phyloP scores from a whole-genome alignment of 164 flowering plant species.

The Nelumbo lutea region DNA sequence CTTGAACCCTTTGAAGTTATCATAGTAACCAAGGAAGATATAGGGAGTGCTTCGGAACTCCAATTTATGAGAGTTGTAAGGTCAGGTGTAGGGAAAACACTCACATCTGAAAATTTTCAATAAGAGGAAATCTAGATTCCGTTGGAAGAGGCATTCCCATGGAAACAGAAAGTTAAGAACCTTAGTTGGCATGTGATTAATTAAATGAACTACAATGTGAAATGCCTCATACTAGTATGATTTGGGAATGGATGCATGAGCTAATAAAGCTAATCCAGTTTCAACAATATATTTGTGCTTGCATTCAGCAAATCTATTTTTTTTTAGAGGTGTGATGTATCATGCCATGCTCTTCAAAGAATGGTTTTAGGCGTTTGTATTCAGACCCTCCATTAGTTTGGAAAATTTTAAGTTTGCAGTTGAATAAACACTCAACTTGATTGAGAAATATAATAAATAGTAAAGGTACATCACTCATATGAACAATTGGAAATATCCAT shows the following conservation, averaged over 20 bases:
- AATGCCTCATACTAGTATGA: slow-evolving; percentile 19
- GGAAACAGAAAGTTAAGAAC: too few species aligned
- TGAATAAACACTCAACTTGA: slow-evolving; percentile 3
- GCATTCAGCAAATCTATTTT: slow-evolving; percentile 9
- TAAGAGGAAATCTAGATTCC: too few species aligned
- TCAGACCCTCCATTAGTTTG: slow-evolving; percentile 22
- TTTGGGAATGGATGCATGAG: not conserved
- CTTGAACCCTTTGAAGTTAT: too few species aligned
- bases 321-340: slow-evolving; percentile 10
- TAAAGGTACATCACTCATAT: not conserved
- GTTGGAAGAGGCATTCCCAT: too few species aligned
- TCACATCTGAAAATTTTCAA: too few species aligned
- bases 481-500: too few species aligned
- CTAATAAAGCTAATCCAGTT: slow-evolving; percentile 11
- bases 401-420: not conserved
- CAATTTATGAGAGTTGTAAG: too few species aligned
- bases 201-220: slow-evolving; percentile 9
- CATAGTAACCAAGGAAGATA: too few species aligned
- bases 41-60: too few species aligned
- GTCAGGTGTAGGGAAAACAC: too few species aligned
- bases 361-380: not conserved
- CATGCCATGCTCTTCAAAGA: slow-evolving; percentile 3
- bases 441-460: slow-evolving; percentile 3
- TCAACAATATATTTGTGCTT: slow-evolving; percentile 10
- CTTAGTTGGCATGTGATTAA: slow-evolving; percentile 12